Base-by-base conservation (phyloP, 257 asterid species). In the Plantago elongata region DNA sequence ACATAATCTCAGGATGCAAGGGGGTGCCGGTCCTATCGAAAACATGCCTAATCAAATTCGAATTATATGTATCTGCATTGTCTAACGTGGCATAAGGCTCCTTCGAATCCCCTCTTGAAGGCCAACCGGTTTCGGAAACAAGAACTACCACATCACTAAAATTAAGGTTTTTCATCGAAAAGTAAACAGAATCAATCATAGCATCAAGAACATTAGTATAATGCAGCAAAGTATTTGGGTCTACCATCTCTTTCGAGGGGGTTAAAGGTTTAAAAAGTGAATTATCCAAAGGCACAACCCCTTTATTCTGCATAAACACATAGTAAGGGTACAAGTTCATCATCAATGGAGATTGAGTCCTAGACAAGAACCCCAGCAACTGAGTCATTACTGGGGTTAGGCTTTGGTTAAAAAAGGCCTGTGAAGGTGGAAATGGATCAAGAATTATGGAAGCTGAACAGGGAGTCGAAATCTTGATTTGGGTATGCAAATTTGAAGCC, bases 251-350 rank as follows among this genome's bases (percentile, higher is more conserved):
- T 61, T 87, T 85, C 0, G 96, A 80, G 13, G 99, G 99, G 13
- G 94, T 93, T 71, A 93, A 67, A 11, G 99, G 97, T 81, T 85
- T 93, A 82, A 93, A 93, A 47, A 93, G 79, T 0, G 97, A 78
- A 52, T 87, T 85, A 4, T 87, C 96, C 61, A 93, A 61, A 13
- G 96, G 99, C 45, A 93, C 96, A 44, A 93, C 88, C 60, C 97
- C 99, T 72, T 89, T 85, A 81, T 89, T 89, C 89, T 89, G 88
- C 97, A 89, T 89, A 76, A 81, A 87, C 14, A 93, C 99, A 60
- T 89, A 90, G 76, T 89, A 93, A 74, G 99, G 96, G 66, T 93
- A 93, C 80, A 93, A 62, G 64, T 93, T 93, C 99, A 93, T 89
- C 97, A 93, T 93, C 77, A 93, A 51, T n/a, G 97, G 99, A 2